A percentile compares a stretch with the other conserved stretches of the same genome.
These are phyloP conservation scores for Diplogelasinospora grovesii DNA, from an alignment of 495 filamentous ascomycete genomes.

Conservation along the genomic window DNA sequence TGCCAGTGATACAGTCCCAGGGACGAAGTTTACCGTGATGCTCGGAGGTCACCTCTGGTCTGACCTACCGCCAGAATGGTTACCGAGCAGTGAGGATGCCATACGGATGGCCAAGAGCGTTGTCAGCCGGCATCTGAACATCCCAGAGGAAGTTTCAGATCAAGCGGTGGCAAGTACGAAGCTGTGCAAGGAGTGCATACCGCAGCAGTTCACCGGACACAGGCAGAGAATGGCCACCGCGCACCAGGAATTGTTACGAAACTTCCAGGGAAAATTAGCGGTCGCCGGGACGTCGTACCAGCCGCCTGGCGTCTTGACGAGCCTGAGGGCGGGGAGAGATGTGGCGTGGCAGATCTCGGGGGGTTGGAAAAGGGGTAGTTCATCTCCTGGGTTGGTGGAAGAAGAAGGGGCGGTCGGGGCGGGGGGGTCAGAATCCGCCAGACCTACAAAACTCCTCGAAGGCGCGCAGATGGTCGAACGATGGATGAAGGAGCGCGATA, in stretches of 20 bases:
- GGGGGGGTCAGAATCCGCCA: too few relatives aligned
- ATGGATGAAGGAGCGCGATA: too few relatives aligned
- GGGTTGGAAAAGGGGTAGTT: too few relatives aligned
- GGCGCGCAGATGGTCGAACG: too few relatives aligned
- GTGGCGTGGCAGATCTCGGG: slow-evolving; percentile 14
- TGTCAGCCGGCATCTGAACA: slow-evolving; percentile 65
- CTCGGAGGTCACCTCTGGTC: slow-evolving; percentile 93
- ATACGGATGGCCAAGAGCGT: slow-evolving; percentile 59
- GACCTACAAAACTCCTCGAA: too few relatives aligned
- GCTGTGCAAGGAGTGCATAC: slow-evolving; percentile 74
- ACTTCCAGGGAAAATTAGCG: slow-evolving; percentile 57
- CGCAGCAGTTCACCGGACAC: slow-evolving; percentile 83
- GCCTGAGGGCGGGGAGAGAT: slow-evolving; percentile 36
- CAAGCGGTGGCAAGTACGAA: slow-evolving; percentile 50
- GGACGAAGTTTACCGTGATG: slow-evolving; percentile 93
- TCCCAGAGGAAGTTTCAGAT: slow-evolving; percentile 40
- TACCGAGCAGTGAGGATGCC: slow-evolving; percentile 57
- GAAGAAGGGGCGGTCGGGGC: too few relatives aligned
- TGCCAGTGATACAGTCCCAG: slow-evolving; percentile 36
- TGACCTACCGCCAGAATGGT: slow-evolving; percentile 37
- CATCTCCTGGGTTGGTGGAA: background rate
- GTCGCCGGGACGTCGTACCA: slow-evolving; percentile 78
- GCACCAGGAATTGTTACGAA: slow-evolving; percentile 44
- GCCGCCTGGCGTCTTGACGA: slow-evolving; percentile 29
- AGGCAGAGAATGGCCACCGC: slow-evolving; percentile 51